phyloP scores from a whole-genome alignment of 1,284 basidiomycete genomes.

The Austropuccinia psidii region DNA sequence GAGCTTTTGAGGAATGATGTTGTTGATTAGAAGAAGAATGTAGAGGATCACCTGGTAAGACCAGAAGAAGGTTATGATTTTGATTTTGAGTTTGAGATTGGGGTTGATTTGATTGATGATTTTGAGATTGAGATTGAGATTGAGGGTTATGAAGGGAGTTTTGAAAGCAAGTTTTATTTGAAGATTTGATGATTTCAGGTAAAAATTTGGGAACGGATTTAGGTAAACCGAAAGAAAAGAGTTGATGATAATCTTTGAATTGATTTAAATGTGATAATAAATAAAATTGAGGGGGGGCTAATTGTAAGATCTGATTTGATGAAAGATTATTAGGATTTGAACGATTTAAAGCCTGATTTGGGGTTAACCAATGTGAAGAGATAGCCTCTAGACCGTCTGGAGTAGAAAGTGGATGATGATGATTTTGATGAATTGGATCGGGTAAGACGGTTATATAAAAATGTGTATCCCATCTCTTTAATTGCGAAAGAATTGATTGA shows the following conservation, averaged over 20 bases:
- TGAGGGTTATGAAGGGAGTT: no score
- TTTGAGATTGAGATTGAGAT: no score
- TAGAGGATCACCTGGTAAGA: conserved; percentile 28
- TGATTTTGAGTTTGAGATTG: background rate
- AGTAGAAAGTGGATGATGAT: background rate
- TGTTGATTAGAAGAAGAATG: conserved; percentile 8
- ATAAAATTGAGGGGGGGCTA: conserved; percentile 43
- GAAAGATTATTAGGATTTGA: background rate
- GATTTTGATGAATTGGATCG: conserved; percentile 1
- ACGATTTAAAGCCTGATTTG: conserved; percentile 37
- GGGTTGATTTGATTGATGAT: no score
- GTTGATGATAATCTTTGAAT: conserved; percentile 14
- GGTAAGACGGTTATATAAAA: conserved; percentile 43
- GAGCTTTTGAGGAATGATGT: background rate
- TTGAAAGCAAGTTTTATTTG: no score
- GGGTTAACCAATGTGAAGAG: conserved; percentile 40
- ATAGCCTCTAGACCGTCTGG: conserved; percentile 39
- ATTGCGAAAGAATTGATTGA: conserved; percentile 37
- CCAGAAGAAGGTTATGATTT: background rate
- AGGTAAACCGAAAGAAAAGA: background rate
- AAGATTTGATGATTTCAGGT: conserved; percentile 18
- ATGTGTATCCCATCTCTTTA: conserved; percentile 43
- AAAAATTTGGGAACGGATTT: background rate
- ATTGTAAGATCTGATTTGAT: conserved; percentile 30
- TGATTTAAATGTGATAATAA: conserved; percentile 39